Evolutionary conservation across 2,329 filamentous ascomycete genomes (phyloP).

Genomic region (Aspergillus aculeatus): DNA sequence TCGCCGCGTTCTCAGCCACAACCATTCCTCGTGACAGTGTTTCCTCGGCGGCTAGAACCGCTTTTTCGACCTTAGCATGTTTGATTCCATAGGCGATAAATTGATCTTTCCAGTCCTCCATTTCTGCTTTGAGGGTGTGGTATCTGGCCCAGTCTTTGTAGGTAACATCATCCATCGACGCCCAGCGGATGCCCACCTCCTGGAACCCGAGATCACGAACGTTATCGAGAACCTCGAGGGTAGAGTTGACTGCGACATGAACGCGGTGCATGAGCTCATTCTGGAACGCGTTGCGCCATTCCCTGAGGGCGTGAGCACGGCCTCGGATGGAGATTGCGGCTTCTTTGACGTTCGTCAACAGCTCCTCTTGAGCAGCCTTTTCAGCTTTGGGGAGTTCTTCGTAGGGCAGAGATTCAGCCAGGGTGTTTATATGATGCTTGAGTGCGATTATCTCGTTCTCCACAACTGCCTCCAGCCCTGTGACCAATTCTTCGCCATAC

Average conservation of each 20-base stretch:
- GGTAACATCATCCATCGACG: constrained; percentile 90
- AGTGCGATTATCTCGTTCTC: constrained; percentile 63
- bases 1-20: constrained; percentile 73
- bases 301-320: constrained; percentile 71
- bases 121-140: constrained; percentile 77
- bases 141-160: constrained; percentile 98
- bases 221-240: constrained; percentile 76
- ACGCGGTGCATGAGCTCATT: constrained; percentile 67
- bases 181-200: constrained; percentile 90
- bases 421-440: constrained; percentile 63
- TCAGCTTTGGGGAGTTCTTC: constrained; percentile 55
- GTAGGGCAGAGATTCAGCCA: constrained; percentile 57
- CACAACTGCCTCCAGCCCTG: constrained; percentile 67
- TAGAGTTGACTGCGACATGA: constrained; percentile 70
- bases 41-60: constrained; percentile 65
- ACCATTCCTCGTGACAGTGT: constrained; percentile 79
- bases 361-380: constrained; percentile 52
- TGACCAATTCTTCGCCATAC: constrained; percentile 53
- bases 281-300: constrained; percentile 73
- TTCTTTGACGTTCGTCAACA: constrained; percentile 59
- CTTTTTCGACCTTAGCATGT: constrained; percentile 68
- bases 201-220: constrained; percentile 83
- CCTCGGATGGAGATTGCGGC: constrained; percentile 73
- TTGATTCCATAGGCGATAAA: constrained; percentile 73
- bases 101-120: constrained; percentile 80